Base-by-base conservation (phyloP, 2,329 filamentous ascomycete genomes). In the Cladosporium sp. region DNA sequence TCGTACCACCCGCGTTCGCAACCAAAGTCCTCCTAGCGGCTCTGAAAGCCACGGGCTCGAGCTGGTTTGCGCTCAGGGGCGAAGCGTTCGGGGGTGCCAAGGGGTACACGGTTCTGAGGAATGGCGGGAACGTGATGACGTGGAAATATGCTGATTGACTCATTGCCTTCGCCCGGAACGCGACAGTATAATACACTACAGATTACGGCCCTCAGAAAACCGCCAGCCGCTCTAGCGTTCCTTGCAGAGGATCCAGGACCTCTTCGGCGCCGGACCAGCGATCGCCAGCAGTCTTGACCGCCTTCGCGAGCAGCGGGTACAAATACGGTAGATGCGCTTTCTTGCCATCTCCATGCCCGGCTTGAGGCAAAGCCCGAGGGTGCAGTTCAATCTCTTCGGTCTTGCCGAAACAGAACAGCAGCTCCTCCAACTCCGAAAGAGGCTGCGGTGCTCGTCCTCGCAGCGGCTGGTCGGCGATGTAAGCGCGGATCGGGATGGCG, bases 401-500 rank as follows among this genome's bases (percentile, higher is more conserved):
- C 43, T 81, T 75, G 45, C 74, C 71, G 14, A 97, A 74, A 19
- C 91, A 77, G 63, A 87, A 86, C 4, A 87, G 66, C 9, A 98
- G 72, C 66, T 95, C 93, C 56, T 81, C 84, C 41, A 88, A 80
- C 64, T 95, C 88, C 8, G 83, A 85, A 4, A 89, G 75, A 0
- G 92, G 92, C 66, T 93, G 88, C 4, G 93, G 93, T 83, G 95
- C 93, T 46, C 84, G 80, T 0, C 93, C 91, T 11, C 93, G 80
- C 16, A 98, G 75, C 1, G 92, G 91, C 65, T 96, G 92, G 68
- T 98, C 93, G 3, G 90, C 87, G 43, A 95, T 84, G 66, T 95
- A 97, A 1, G 85, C 78, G 52, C 89, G 84, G n/a, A 97, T 72
- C 0, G 88, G 84, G 13, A 95, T 75, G 0, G 87, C 89, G 10